These are phyloP conservation scores for Coemansia erecta DNA, from an alignment of 192 early-diverging fungal genomes.

Conservation along the genomic window DNA sequence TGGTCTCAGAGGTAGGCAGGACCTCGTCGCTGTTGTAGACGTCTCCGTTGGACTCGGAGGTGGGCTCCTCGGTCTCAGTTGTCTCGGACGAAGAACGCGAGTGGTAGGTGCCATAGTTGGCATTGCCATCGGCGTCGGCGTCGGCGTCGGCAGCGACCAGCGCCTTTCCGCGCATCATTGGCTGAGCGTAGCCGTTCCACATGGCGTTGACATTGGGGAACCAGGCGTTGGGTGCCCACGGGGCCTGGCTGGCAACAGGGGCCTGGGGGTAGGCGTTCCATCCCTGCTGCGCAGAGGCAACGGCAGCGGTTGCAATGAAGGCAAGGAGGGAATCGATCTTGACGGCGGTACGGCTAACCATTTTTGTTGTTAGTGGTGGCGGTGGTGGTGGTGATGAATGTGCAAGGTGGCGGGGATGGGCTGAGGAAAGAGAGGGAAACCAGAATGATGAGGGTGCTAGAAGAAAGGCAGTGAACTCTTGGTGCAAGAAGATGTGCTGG, in stretches of 20 bases:
- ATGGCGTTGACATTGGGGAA: background rate
- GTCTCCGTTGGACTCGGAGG: slow-evolving; percentile 2
- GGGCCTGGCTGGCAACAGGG: background rate
- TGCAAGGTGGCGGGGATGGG: background rate
- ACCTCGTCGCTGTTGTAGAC: slow-evolving; percentile 28
- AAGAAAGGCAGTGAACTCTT: background rate
- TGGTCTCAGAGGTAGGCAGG: slow-evolving; percentile 17
- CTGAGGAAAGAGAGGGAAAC: background rate
- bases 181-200: slow-evolving; percentile 13
- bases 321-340: slow-evolving; percentile 30
- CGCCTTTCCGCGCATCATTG: slow-evolving; percentile 22
- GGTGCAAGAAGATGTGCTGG: background rate
- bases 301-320: slow-evolving; percentile 17
- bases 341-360: slow-evolving; percentile 22
- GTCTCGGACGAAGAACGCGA: slow-evolving; percentile 10
- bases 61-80: slow-evolving; percentile 11
- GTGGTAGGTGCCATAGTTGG: background rate
- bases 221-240: slow-evolving; percentile 1
- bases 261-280: slow-evolving; percentile 20
- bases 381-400: background rate
- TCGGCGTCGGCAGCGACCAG: slow-evolving; percentile 13
- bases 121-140: slow-evolving; percentile 4
- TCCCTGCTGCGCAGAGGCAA: slow-evolving; percentile 16
- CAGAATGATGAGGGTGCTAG: background rate
- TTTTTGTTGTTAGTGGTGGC: slow-evolving; percentile 1